Conservation (phyloP, 2,329 filamentous ascomycete genomes). For the Ceratocystiopsis sp. region DNA sequence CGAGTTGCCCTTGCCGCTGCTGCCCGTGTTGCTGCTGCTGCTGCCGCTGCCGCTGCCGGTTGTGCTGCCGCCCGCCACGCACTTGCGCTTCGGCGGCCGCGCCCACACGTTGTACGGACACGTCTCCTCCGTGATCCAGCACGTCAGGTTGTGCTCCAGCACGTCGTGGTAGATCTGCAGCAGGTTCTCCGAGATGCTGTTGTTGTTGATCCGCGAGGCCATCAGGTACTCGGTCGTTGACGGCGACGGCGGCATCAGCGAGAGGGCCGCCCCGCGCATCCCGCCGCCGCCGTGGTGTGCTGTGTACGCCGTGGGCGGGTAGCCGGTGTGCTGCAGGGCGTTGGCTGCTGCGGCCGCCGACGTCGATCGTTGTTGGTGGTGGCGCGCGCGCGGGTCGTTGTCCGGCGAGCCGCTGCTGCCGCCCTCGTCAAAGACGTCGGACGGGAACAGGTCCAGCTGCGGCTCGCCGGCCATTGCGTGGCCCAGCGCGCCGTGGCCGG, state of each 20-base stretch:
- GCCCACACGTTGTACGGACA: slow-evolving; percentile 27
- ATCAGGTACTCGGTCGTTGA: slow-evolving; percentile 10
- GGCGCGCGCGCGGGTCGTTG: too few species aligned
- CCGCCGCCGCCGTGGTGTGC: too few species aligned
- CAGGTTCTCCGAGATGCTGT: slow-evolving; percentile 24
- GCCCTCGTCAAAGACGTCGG: neutral
- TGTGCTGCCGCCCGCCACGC: neutral
- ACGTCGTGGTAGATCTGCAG: slow-evolving; percentile 36
- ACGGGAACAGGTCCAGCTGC: slow-evolving; percentile 1
- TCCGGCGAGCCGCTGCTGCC: too few species aligned
- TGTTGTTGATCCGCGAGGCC: slow-evolving; percentile 14
- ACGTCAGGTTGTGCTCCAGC: slow-evolving; percentile 33
- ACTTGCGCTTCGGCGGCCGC: slow-evolving; percentile 1
- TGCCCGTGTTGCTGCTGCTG: neutral
- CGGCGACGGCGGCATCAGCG: slow-evolving; percentile 6
- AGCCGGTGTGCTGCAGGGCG: too few species aligned
- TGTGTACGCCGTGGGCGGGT: too few species aligned
- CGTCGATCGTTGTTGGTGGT: too few species aligned
- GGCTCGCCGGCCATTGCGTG: too few species aligned
- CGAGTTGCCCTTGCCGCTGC: neutral
- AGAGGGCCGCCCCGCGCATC: slow-evolving; percentile 1
- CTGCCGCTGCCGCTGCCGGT: neutral
- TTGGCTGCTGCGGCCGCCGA: too few species aligned
- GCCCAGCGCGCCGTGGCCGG: too few species aligned
- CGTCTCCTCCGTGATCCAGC: slow-evolving; percentile 35